Evolutionary conservation across 768 basidiomycete species (phyloP).

Genomic region (Hebeloma cylindrosporum): DNA sequence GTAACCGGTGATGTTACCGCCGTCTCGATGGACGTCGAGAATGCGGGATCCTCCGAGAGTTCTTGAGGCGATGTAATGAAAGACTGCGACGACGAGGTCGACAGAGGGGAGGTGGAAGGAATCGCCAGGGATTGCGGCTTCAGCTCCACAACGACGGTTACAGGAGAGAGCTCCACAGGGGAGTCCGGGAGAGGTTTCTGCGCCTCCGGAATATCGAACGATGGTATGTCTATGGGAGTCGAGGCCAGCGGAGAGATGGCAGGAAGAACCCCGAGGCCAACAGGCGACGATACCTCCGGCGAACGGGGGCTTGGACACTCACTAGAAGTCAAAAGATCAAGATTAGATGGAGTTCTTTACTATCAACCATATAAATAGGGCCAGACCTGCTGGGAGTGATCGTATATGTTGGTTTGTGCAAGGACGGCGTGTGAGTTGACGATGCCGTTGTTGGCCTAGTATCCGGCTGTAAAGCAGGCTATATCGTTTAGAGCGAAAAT

Average conservation of each 20-base stretch:
- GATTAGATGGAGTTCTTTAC: background rate
- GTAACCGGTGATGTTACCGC: conserved; percentile 5
- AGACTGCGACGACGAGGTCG: conserved; percentile 24
- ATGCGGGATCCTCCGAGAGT: conserved; percentile 7
- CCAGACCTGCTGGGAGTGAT: conserved; percentile 28
- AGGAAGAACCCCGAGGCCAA: conserved; percentile 34
- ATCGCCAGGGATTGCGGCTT: conserved; percentile 1
- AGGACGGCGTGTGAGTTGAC: conserved; percentile 10
- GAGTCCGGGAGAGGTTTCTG: conserved; percentile 32
- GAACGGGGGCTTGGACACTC: conserved; percentile 25
- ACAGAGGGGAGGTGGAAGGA: conserved; percentile 12
- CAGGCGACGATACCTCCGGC: conserved; percentile 35
- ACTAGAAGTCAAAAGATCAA: conserved; percentile 9
- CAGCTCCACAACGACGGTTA: conserved; percentile 15
- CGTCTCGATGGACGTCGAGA: background rate
- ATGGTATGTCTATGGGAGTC: conserved; percentile 30
- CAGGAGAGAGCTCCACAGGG: conserved; percentile 17
- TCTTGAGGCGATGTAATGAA: conserved; percentile 31
- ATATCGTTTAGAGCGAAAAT: background rate
- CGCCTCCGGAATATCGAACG: conserved; percentile 31
- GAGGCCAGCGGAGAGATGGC: conserved; percentile 33
- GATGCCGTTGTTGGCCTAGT: conserved; percentile 26
- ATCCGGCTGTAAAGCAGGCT: conserved; percentile 15
- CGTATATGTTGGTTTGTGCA: conserved; percentile 15
- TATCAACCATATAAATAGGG: background rate